These are phyloP conservation scores for Xerocomellus amylosporus DNA, from an alignment of 768 basidiomycete species.

Conservation along the genomic window DNA sequence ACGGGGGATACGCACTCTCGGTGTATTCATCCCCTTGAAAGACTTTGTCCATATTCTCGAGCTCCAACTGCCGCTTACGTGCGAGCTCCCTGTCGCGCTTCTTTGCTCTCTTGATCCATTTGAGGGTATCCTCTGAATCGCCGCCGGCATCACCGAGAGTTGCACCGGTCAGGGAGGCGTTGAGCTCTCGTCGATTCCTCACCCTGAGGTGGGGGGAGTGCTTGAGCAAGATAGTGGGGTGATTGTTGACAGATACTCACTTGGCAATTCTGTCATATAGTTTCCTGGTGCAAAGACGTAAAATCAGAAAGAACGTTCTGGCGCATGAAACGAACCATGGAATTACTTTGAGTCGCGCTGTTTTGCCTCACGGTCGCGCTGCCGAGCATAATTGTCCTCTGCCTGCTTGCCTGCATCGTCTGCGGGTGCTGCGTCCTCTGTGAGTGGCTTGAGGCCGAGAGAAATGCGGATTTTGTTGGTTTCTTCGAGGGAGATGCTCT, in stretches of 20 bases:
- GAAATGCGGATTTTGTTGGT: slow-evolving; percentile 95
- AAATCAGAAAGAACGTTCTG: slow-evolving; percentile 18
- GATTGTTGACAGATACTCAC: slow-evolving; percentile 55
- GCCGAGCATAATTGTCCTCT: slow-evolving; percentile 79
- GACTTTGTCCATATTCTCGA: slow-evolving; percentile 80
- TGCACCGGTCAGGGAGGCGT: slow-evolving; percentile 85
- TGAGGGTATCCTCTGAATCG: slow-evolving; percentile 72
- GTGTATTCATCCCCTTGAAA: slow-evolving; percentile 74
- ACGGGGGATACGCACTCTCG: slow-evolving; percentile 60
- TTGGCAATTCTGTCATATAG: slow-evolving; percentile 78
- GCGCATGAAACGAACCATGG: slow-evolving; percentile 18
- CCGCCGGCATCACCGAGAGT: slow-evolving; percentile 88
- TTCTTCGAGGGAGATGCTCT: slow-evolving; percentile 89
- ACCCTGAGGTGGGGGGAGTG: slow-evolving; percentile 61
- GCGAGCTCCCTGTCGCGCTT: slow-evolving; percentile 89
- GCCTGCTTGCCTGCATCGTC: slow-evolving; percentile 79
- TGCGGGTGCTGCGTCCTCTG: slow-evolving; percentile 71
- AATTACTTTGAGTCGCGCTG: slow-evolving; percentile 77
- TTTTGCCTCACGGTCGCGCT: slow-evolving; percentile 65
- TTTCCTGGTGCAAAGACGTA: slow-evolving; percentile 45
- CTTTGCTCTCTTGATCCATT: slow-evolving; percentile 91
- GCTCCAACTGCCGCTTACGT: slow-evolving; percentile 74
- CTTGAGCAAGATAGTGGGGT: slow-evolving; percentile 37
- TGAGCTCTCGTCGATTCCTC: slow-evolving; percentile 90
- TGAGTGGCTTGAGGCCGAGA: slow-evolving; percentile 90